Evolutionary conservation across 2,329 filamentous ascomycete species (phyloP), one percentile per base, ranked within the genome.

Genomic region (Penicillium verrucosum): DNA sequence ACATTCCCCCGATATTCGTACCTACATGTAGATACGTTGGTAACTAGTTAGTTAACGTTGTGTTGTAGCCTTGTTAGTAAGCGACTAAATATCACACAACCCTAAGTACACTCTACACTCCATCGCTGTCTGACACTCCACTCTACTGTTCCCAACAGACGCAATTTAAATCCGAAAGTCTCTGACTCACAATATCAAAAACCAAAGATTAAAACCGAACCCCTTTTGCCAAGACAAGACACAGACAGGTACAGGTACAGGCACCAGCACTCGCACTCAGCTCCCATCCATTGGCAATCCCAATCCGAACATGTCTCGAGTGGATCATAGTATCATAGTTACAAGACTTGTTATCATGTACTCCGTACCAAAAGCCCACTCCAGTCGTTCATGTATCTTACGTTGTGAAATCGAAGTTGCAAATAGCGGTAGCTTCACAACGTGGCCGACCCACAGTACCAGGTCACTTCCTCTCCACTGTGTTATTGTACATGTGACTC

Each of bases 401-500:
- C 29, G 3, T 14, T 25, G 9, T 14, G 30, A 44, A 25, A 18
- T 29, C 10, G 12, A 42, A 29, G 7, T 16, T 4, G 29, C 36
- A 51, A 55, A 55, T 55, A n/a, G 52, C 52, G 45, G 52, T 51
- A 37, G 21, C 38, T 29, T 50, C 45, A 36, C 44, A 49, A 54
- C 51, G 51, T 54, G 51, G 51, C 46, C 27, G 52, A 42, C 30
- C 52, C 52, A 55, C 51, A 16, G 5, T n/a, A 32, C 10, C 34
- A 32, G 16, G 29, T 42, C 43, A 50, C n/a, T 16, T n/a, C 16
- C 32, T 49, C 34, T 42, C 25, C 27, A 42, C 18, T 21, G 12
- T 46, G 12, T 16, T 7, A 11, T 18, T 43, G 21, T 43, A 25
- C 37, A 34, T 51, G 41, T 52, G 50, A 52, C 50, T 52, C 50